A percentile compares a stretch with the other conserved stretches of the same genome.
Evolutionary conservation across 768 basidiomycete genomes (phyloP).

Genomic region (Boletus subparvulus): DNA sequence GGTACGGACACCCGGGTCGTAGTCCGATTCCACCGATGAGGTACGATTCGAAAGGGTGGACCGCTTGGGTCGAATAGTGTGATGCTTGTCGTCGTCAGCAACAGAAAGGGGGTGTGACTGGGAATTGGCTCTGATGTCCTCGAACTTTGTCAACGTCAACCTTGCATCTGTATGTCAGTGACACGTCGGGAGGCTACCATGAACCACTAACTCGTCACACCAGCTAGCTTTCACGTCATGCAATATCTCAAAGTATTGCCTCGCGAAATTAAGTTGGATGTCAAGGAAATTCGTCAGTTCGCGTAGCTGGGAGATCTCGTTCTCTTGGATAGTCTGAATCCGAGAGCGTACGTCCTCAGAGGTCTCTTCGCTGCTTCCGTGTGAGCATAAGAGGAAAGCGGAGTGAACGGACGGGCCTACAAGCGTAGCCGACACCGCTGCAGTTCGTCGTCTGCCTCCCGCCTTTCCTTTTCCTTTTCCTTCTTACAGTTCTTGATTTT

Average conservation of each 20-base stretch:
- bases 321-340: constrained; percentile 78
- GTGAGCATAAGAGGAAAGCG: constrained; percentile 7
- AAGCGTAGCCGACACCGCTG: constrained; percentile 70
- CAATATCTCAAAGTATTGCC: constrained; percentile 71
- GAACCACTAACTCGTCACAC: constrained; percentile 55
- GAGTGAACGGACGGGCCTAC: constrained; percentile 42
- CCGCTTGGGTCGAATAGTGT: constrained; percentile 35
- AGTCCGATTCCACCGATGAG: constrained; percentile 38
- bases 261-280: constrained; percentile 69
- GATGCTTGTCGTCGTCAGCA: constrained; percentile 29
- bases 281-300: constrained; percentile 74
- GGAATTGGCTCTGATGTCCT: constrained; percentile 18
- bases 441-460: constrained; percentile 81
- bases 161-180: constrained; percentile 21
- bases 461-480: constrained; percentile 70
- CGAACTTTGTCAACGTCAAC: constrained; percentile 29
- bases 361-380: constrained; percentile 69
- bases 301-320: constrained; percentile 68
- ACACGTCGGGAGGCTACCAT: neutral
- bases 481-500: constrained; percentile 73
- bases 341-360: constrained; percentile 80
- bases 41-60: constrained; percentile 26
- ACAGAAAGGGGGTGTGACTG: constrained; percentile 17
- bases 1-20: constrained; percentile 25
- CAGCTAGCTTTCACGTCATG: constrained; percentile 67